A percentile compares a stretch with the other conserved stretches of the same genome.
Evolutionary conservation across 2,329 filamentous ascomycete genomes (phyloP).

Genomic region (Fusarium sp.): DNA sequence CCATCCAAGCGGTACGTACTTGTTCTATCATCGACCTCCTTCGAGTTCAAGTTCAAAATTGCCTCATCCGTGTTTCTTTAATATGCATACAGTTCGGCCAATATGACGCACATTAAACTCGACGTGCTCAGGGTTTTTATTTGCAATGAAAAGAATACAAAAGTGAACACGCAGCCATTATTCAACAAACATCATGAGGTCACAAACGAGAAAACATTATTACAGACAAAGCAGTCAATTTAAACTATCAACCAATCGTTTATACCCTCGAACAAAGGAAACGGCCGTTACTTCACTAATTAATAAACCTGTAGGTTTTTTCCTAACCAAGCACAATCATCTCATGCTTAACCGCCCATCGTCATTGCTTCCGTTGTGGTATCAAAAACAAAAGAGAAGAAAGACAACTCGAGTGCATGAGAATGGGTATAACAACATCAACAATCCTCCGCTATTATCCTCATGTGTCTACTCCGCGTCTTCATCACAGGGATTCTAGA

Average conservation of each 20-base stretch:
- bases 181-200: not conserved
- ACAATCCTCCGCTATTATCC: conserved; percentile 20
- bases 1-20: not conserved
- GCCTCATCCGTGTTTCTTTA: not conserved
- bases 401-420: conserved; percentile 29
- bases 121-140: too few species aligned
- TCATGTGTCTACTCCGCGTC: conserved; percentile 1
- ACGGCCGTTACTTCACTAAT: conserved; percentile 25
- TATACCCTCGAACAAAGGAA: conserved; percentile 39
- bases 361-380: conserved; percentile 39
- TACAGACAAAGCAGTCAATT: conserved; percentile 31
- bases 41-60: not conserved
- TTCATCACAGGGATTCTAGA: conserved; percentile 29
- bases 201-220: not conserved
- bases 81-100: too few species aligned
- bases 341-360: conserved; percentile 19
- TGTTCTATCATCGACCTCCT: not conserved
- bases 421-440: conserved; percentile 45
- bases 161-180: too few species aligned
- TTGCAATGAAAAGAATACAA: too few species aligned
- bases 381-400: conserved; percentile 37
- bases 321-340: conserved; percentile 26
- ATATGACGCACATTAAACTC: too few species aligned
- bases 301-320: conserved; percentile 21
- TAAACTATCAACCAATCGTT: conserved; percentile 30